phyloP scores from a whole-genome alignment of 108 stramenopile genomes.

The Fragilariopsis cylindrus region DNA sequence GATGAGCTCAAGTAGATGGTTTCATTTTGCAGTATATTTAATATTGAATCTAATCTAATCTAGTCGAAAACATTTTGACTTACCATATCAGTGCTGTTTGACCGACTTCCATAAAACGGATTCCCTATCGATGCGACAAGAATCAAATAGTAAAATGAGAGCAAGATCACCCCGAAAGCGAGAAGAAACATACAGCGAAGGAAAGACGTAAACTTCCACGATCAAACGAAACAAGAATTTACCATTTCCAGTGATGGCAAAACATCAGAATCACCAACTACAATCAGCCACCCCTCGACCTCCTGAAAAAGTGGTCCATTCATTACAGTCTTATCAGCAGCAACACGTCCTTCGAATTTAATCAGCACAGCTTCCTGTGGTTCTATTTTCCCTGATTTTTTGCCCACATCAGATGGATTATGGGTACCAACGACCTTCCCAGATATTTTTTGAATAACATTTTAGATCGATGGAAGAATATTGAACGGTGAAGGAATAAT shows the following conservation, averaged over 20 bases:
- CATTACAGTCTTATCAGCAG: slow-evolving; percentile 14
- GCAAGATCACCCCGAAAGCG: neutral
- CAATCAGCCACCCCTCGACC: slow-evolving; percentile 44
- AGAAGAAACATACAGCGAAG: neutral
- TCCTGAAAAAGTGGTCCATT: slow-evolving; percentile 37
- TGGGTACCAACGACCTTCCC: slow-evolving; percentile 13
- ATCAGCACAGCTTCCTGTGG: slow-evolving; percentile 48
- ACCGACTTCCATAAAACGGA: slow-evolving; percentile 52
- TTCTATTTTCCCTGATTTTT: slow-evolving; percentile 27
- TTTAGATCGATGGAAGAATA: slow-evolving; percentile 6
- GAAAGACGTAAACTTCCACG: neutral
- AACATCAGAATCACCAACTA: slow-evolving; percentile 55
- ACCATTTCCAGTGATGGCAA: slow-evolving; percentile 55
- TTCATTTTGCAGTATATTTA: no score
- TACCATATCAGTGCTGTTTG: slow-evolving; percentile 44
- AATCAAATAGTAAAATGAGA: neutral
- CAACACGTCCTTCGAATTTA: slow-evolving; percentile 42
- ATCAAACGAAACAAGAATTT: neutral
- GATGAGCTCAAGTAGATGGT: neutral
- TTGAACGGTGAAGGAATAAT: neutral
- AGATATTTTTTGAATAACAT: neutral
- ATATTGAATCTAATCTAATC: neutral
- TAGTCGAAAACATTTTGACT: neutral
- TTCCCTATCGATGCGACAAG: slow-evolving; percentile 12
- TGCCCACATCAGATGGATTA: slow-evolving; percentile 7